Evolutionary conservation across 345 rosid genomes (phyloP), one percentile per base, ranked within the genome.

Genomic region (Gossypium herbaceum): DNA sequence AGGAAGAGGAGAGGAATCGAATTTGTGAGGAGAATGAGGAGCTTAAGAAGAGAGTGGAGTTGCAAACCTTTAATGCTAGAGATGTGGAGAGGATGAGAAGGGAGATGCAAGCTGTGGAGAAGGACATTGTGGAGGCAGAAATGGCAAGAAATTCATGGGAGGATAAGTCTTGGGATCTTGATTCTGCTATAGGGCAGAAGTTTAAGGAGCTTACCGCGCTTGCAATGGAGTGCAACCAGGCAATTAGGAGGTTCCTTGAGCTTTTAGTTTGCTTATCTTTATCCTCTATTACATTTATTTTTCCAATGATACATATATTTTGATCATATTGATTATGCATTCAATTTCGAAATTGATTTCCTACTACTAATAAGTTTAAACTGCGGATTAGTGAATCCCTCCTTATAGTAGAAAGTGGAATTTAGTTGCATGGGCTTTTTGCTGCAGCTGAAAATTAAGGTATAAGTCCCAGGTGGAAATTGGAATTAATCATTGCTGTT

Each of bases 81-180:
- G 99, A 93, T 75, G 90, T 81, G 0, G 97, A 95, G 85, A 91
- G 98, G 88, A 95, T 95, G 98, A 93, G 81, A 85, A 91, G 92
- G 80, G 98, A 95, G 88, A 78, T 95, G 82, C 88, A 82, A 76
- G 92, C 88, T 0, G 96, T 93, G 74, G 99, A 95, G 78, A 91
- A 94, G 79, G 97, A 90, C 76, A 88, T 87, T 27, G 81, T 74
- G 19, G 93, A 91, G 72, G 89, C 91, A 0, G 96, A 91, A 63
- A 74, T 25, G 39, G 86, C 85, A 4, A 88, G 98, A 82, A 91
- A 83, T 78, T 78, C 78, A 12, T 90, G 87, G 89, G 99, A 95
- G 78, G 94, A 87, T 80, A 91, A 83, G 85, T 85, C 84, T 51
- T 93, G 98, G 99, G 93, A 91, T 74, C 84, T 91, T 39, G 89